Evolutionary conservation across 106 monocot genomes (phyloP), one percentile per base, ranked within the genome.

Genomic region (Vanilla planifolia): DNA sequence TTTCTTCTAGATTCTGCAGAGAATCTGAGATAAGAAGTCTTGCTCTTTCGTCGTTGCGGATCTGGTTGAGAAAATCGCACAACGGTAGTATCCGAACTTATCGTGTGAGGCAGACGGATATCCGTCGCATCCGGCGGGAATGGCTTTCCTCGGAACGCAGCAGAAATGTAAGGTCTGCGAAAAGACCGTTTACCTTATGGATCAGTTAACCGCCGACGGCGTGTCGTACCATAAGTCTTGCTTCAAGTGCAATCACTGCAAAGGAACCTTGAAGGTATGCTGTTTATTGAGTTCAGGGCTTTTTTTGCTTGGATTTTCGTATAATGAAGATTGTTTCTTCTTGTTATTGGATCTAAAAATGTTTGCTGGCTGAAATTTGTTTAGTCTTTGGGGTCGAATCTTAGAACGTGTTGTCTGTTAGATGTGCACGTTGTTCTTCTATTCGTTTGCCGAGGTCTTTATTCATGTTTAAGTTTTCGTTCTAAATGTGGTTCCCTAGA

Each of bases 81-180:
- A 30, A 53, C n/a, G n/a, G n/a, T n/a, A n/a, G n/a, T n/a, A n/a
- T n/a, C n/a, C n/a, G n/a, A n/a, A n/a, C n/a, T n/a, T n/a, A n/a
- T 52, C 29, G 52, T 14, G 52, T 8, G 52, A 52, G 29, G 16
- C n/a, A 15, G 52, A 29, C 33, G 2, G 34, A 53, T 41, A 22
- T 24, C 42, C 26, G 8, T 24, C 46, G 8, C 59, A 33, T 33
- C 33, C 9, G 20, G 48, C 6, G 34, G 27, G 24, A 41, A 62
- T 62, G 70, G 61, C 70, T 15, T 70, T 70, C 52, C 59, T 61
- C 37, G 70, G 70, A 21, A 70, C 70, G 24, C 52, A 61, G 51
- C 47, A 70, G 52, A 70, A 70, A 52, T 70, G 70, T 25, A 70
- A 70, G 61, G 70, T 70, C 32, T 70, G 70, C 52, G 70, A 70